Evolutionary conservation across 1,284 basidiomycete genomes (phyloP).

Genomic region (Vanrija humicola): DNA sequence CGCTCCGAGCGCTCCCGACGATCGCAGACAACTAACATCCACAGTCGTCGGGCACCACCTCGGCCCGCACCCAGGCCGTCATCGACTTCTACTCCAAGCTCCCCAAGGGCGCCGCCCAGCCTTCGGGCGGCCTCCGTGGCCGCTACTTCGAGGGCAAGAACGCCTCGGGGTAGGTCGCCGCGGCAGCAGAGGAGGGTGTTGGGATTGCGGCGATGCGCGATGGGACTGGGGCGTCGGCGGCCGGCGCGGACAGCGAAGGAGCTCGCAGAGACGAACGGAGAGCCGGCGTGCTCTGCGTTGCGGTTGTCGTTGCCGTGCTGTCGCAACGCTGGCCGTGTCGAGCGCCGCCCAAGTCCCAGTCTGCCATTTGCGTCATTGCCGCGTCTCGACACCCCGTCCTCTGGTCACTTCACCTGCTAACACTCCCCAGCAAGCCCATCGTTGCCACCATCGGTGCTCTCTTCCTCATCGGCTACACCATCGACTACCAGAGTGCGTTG

Average conservation of each 20-base stretch:
- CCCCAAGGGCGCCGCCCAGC: slow-evolving; percentile 60
- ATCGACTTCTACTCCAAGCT: slow-evolving; percentile 93
- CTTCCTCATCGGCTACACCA: slow-evolving; percentile 78
- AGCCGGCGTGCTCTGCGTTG: neutral
- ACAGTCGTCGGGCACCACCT: slow-evolving; percentile 66
- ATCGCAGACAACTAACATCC: neutral
- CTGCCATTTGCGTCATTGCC: neutral
- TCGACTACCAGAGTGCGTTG: slow-evolving; percentile 84
- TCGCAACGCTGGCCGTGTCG: neutral
- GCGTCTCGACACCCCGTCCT: slow-evolving; percentile 20
- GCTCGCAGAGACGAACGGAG: neutral
- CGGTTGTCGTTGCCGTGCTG: neutral
- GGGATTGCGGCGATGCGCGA: neutral
- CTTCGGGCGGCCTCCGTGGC: slow-evolving; percentile 66
- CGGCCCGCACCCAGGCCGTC: slow-evolving; percentile 72
- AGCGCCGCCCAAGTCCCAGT: neutral
- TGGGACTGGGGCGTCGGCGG: neutral
- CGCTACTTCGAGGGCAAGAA: slow-evolving; percentile 80
- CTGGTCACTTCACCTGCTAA: slow-evolving; percentile 18
- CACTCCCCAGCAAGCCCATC: slow-evolving; percentile 52
- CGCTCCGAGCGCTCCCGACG: slow-evolving; percentile 3
- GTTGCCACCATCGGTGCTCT: slow-evolving; percentile 62
- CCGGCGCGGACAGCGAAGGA: neutral
- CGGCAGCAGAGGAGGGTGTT: no score
- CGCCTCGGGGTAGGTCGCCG: slow-evolving; percentile 71